Percentiles rank a stretch among this genome's conserved stretches.
phyloP scores from a whole-genome alignment of 495 filamentous ascomycete species.

The Lasiosphaeris hirsuta region DNA sequence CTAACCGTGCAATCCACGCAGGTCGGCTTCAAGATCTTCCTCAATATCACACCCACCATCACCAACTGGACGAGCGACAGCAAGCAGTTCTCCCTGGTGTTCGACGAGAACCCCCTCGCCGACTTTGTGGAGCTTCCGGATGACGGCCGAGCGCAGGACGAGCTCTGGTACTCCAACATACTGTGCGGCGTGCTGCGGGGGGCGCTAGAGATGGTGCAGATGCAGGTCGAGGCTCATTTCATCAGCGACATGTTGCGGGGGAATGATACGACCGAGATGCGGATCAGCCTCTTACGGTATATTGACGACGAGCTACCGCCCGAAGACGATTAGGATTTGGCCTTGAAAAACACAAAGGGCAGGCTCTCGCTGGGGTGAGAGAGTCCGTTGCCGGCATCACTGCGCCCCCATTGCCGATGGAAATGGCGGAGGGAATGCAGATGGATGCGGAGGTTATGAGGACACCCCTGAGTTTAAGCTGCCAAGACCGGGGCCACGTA shows the following conservation, averaged over 20 bases:
- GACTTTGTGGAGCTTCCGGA: slow-evolving; percentile 98
- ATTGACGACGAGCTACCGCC: slow-evolving; percentile 98
- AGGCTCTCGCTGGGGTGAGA: background rate
- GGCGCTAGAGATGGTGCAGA: slow-evolving; percentile 97
- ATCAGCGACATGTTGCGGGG: slow-evolving; percentile 91
- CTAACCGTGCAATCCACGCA: slow-evolving; percentile 29
- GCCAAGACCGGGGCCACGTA: too few species aligned
- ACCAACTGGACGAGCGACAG: slow-evolving; percentile 94
- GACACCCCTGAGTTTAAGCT: too few species aligned
- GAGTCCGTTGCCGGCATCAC: background rate
- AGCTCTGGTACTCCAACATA: slow-evolving; percentile 98
- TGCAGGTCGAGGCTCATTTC: slow-evolving; percentile 98
- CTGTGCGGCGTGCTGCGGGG: slow-evolving; percentile 89
- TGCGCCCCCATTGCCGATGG: too few species aligned
- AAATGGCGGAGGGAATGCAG: too few species aligned
- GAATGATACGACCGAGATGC: slow-evolving; percentile 96
- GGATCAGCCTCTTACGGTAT: slow-evolving; percentile 85
- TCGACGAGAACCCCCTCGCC: slow-evolving; percentile 94
- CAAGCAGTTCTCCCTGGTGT: slow-evolving; percentile 92
- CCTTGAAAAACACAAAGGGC: background rate
- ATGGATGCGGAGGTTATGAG: too few species aligned
- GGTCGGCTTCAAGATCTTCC: slow-evolving; percentile 98
- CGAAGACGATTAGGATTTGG: slow-evolving; percentile 71
- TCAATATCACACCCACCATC: slow-evolving; percentile 93
- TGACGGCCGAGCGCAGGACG: slow-evolving; percentile 91